phyloP scores from a whole-genome alignment of 371 early-diverging fungal genomes.

The Rhizomucor miehei region DNA sequence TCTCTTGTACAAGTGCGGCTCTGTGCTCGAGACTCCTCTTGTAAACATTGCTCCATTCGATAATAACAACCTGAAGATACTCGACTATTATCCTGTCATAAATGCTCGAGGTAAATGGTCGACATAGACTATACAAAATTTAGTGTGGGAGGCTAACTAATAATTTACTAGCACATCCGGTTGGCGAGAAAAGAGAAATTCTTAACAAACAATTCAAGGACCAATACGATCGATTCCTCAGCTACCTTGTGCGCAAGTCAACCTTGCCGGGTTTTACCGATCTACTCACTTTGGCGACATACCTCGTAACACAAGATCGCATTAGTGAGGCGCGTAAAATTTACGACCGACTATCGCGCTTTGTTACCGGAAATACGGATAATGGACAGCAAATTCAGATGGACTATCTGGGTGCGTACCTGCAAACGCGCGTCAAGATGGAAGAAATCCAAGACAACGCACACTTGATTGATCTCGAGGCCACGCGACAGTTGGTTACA shows the following conservation, averaged over 20 bases:
- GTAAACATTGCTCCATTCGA: slow-evolving; percentile 16
- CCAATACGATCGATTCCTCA: slow-evolving; percentile 44
- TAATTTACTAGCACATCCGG: slow-evolving; percentile 1
- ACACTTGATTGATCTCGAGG: slow-evolving; percentile 26
- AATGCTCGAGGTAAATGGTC: slow-evolving; percentile 43
- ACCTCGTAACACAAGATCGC: slow-evolving; percentile 55
- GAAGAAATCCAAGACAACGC: slow-evolving; percentile 12
- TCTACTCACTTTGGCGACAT: slow-evolving; percentile 35
- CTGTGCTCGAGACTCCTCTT: slow-evolving; percentile 41
- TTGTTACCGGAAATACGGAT: slow-evolving; percentile 9
- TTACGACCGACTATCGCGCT: slow-evolving; percentile 3
- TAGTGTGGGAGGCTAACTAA: neutral
- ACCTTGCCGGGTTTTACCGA: slow-evolving; percentile 26
- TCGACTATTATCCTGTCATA: slow-evolving; percentile 56
- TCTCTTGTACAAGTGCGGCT: slow-evolving; percentile 22
- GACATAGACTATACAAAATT: neutral
- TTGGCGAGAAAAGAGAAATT: slow-evolving; percentile 14
- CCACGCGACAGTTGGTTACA: slow-evolving; percentile 24
- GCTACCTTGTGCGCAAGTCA: slow-evolving; percentile 31
- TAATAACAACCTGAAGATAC: slow-evolving; percentile 3
- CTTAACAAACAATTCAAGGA: slow-evolving; percentile 40
- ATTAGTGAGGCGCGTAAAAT: slow-evolving; percentile 42
- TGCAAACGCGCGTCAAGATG: slow-evolving; percentile 43
- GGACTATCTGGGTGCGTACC: slow-evolving; percentile 53
- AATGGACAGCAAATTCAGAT: slow-evolving; percentile 21